Conservation (phyloP, 352 stramenopile species). For the Phytopythium oedochilum region DNA sequence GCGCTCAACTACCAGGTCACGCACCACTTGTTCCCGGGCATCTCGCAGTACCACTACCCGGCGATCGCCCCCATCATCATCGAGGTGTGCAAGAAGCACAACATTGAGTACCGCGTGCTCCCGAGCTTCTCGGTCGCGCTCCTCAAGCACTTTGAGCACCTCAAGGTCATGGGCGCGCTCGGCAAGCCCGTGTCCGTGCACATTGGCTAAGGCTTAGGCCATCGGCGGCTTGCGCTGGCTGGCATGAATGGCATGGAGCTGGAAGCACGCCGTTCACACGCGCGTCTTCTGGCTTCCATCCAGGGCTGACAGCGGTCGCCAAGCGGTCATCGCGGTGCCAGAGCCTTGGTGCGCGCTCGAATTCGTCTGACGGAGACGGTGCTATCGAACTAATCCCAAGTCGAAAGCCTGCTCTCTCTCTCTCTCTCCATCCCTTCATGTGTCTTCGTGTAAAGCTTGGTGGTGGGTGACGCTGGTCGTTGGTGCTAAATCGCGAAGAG, state of each 20-base stretch:
- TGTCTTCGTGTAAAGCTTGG: not conserved
- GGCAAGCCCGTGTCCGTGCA: slow-evolving; percentile 75
- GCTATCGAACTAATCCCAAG: not conserved
- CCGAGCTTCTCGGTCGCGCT: slow-evolving; percentile 79
- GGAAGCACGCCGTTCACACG: too few species aligned
- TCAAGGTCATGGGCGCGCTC: slow-evolving; percentile 86
- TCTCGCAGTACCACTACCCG: slow-evolving; percentile 93
- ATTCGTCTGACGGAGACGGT: too few species aligned
- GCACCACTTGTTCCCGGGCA: slow-evolving; percentile 89
- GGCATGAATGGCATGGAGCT: too few species aligned
- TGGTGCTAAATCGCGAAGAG: not conserved
- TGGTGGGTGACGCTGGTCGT: not conserved
- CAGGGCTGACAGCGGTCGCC: too few species aligned
- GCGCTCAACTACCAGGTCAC: slow-evolving; percentile 98
- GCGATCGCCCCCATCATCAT: slow-evolving; percentile 92
- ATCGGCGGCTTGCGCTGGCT: too few species aligned
- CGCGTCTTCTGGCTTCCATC: too few species aligned
- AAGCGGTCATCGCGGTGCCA: too few species aligned
- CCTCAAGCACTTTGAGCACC: slow-evolving; percentile 82
- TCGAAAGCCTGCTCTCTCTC: not conserved
- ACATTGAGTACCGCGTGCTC: slow-evolving; percentile 90
- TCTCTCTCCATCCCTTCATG: not conserved
- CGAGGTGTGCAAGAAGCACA: slow-evolving; percentile 92
- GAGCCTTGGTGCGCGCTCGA: too few species aligned
- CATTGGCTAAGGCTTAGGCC: slow-evolving; percentile 65